Evolutionary conservation across 495 filamentous ascomycete genomes (phyloP), one percentile per base, ranked within the genome.

Genomic region (Pyrenopolyporus hunteri): DNA sequence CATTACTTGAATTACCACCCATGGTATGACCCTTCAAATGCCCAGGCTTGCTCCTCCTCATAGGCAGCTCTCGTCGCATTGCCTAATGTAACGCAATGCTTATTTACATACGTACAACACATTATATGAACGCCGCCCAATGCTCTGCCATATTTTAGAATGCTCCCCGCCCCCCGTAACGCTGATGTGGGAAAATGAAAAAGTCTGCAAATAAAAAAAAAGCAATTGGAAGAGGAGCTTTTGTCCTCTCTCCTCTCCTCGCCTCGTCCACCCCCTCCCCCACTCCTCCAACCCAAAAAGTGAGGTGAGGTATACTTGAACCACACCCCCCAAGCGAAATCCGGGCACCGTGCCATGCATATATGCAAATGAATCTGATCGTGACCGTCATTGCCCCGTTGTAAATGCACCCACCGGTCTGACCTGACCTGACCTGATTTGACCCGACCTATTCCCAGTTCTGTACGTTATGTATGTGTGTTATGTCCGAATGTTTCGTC

Each of bases 41-140:
- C 19, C 37, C 37, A 42, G 8, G 19, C 13, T 42, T 42, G 13
- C 37, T 42, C 20, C 37, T 42, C 19, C n/a, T 17, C 17, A 42
- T 42, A 42, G 42, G 42, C 14, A 45, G 42, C 22, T 45, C 42
- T 14, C 16, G 49, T 59, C 37, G 43, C 61, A 64, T 20, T 43
- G 61, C 39, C 50, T 53, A 29, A 66, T 66, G 63, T 61, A 66
- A 60, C 57, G 47, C 46, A 48, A 57, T 53, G 63, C 63, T 66
- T 64, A 64, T 42, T n/a, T 42, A 42, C 37, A 42, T 42, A 22
- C 23, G 37, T 42, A n/a, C n/a, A n/a, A n/a, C n/a, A n/a, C n/a
- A n/a, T n/a, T n/a, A n/a, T 52, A 49, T 47, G 19, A 66, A 66
- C 57, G 63, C 63, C 63, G 50, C 51, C 57, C 63, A 49, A 66